Evolutionary conservation across 1,284 basidiomycete species (phyloP).

Genomic region (Melanopsichium pennsylvanicum): DNA sequence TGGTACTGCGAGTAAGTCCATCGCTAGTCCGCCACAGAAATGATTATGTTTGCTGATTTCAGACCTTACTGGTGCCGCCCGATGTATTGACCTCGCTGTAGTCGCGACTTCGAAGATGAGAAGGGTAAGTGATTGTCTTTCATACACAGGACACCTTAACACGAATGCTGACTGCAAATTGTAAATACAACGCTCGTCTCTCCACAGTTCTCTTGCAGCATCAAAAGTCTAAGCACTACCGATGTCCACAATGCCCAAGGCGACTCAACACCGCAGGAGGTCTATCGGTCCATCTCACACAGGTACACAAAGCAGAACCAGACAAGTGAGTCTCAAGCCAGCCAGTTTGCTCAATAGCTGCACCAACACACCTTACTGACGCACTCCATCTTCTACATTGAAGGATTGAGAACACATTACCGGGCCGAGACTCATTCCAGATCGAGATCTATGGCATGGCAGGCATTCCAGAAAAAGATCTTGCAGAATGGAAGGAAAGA

Average conservation of each 20-base stretch:
- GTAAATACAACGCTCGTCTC: not conserved
- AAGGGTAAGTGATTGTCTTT: constrained; percentile 43
- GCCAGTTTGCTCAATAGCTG: not conserved
- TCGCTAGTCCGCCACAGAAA: too few relatives aligned
- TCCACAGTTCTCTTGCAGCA: constrained; percentile 90
- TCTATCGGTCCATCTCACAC: constrained; percentile 96
- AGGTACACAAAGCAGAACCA: constrained; percentile 96
- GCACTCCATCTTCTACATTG: constrained; percentile 24
- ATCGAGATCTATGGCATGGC: constrained; percentile 99
- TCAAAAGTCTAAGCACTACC: constrained; percentile 99
- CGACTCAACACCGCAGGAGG: constrained; percentile 96
- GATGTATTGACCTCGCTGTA: constrained; percentile 7
- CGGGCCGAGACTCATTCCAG: constrained; percentile 95
- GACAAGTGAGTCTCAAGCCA: constrained; percentile 78
- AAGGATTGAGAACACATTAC: constrained; percentile 93
- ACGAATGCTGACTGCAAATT: not conserved
- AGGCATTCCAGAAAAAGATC: constrained; percentile 90
- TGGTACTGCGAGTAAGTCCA: constrained; percentile 99
- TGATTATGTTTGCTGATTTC: constrained; percentile 18
- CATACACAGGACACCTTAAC: too few relatives aligned
- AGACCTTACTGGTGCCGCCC: not conserved
- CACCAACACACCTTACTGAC: not conserved
- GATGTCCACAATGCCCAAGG: constrained; percentile 92
- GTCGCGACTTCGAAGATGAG: constrained; percentile 65
- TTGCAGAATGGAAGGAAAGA: constrained; percentile 92